A percentile compares a stretch with the other conserved stretches of the same genome.
Evolutionary conservation across 768 basidiomycete genomes (phyloP).

Genomic region (Paxillus ammoniavirescens): DNA sequence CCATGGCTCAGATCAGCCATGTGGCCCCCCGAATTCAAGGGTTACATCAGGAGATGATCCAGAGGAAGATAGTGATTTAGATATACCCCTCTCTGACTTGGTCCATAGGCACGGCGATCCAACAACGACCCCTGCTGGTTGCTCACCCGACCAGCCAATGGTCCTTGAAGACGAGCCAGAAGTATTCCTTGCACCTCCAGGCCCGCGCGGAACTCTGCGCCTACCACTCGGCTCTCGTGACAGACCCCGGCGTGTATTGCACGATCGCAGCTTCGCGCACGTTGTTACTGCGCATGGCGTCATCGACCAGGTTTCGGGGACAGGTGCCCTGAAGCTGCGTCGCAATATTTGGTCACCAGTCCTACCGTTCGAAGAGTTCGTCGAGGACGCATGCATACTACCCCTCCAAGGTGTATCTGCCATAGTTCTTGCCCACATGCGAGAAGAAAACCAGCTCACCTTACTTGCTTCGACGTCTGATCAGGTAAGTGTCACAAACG

Average conservation of each 20-base stretch:
- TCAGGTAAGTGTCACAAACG: constrained; percentile 21
- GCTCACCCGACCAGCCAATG: background rate
- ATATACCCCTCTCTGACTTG: background rate
- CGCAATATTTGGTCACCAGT: constrained; percentile 19
- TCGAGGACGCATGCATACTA: constrained; percentile 46
- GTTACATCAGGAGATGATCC: background rate
- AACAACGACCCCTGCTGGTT: background rate
- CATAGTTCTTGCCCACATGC: constrained; percentile 38
- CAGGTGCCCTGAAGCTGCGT: constrained; percentile 15
- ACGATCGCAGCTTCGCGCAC: constrained; percentile 11
- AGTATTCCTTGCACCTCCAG: background rate
- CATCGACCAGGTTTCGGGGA: constrained; percentile 29
- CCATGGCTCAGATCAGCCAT: background rate
- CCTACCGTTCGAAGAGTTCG: constrained; percentile 25
- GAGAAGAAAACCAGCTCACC: constrained; percentile 36
- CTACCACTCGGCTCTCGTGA: constrained; percentile 33
- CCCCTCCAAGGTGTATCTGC: constrained; percentile 20
- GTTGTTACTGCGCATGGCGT: constrained; percentile 41
- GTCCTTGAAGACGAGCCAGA: background rate
- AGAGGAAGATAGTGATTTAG: background rate
- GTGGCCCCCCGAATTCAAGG: background rate
- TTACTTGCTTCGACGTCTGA: constrained; percentile 14
- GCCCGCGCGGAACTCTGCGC: background rate
- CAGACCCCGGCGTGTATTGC: constrained; percentile 40
- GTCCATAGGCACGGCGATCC: background rate